phyloP scores from a whole-genome alignment of 2,329 filamentous ascomycete genomes.

The Aureobasidium mangrovei region DNA sequence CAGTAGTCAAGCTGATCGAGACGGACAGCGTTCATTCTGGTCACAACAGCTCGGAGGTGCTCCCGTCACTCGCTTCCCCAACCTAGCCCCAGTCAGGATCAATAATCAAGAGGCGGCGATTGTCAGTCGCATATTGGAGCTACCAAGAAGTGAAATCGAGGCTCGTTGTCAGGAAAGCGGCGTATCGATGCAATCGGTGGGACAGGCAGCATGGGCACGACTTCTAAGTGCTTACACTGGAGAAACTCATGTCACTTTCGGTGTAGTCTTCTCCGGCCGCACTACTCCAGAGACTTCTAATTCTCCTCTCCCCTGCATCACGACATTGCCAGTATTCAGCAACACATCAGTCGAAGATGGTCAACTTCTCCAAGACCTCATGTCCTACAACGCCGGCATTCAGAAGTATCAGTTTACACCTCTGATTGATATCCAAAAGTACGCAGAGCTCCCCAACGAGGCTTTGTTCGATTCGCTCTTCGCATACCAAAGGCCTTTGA shows the following conservation, averaged over 20 bases:
- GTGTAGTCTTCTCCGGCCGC: constrained; percentile 70
- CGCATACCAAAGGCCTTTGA: constrained; percentile 61
- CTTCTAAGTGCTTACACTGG: constrained; percentile 69
- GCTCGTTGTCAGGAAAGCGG: constrained; percentile 46
- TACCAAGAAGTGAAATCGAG: constrained; percentile 43
- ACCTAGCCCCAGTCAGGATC: constrained; percentile 55
- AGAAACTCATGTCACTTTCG: constrained; percentile 66
- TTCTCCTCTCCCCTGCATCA: constrained; percentile 68
- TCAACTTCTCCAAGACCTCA: constrained; percentile 53
- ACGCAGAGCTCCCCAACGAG: constrained; percentile 56
- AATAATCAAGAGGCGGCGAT: constrained; percentile 29
- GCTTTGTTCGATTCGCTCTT: constrained; percentile 77
- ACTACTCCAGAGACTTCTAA: constrained; percentile 49
- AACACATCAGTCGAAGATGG: constrained; percentile 45
- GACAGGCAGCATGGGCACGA: constrained; percentile 70
- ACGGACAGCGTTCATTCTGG: constrained; percentile 52
- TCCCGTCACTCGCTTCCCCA: constrained; percentile 61
- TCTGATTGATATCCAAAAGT: constrained; percentile 62
- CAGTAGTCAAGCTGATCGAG: constrained; percentile 25
- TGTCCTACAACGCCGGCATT: constrained; percentile 55
- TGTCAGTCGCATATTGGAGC: constrained; percentile 30
- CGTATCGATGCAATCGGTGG: constrained; percentile 66
- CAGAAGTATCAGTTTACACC: constrained; percentile 64
- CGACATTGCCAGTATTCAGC: constrained; percentile 67
- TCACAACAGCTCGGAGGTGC: constrained; percentile 30